A percentile compares a stretch with the other conserved stretches of the same genome.
Conservation (phyloP, 1,284 basidiomycete species). For the Cryptococcus depauperatus region DNA sequence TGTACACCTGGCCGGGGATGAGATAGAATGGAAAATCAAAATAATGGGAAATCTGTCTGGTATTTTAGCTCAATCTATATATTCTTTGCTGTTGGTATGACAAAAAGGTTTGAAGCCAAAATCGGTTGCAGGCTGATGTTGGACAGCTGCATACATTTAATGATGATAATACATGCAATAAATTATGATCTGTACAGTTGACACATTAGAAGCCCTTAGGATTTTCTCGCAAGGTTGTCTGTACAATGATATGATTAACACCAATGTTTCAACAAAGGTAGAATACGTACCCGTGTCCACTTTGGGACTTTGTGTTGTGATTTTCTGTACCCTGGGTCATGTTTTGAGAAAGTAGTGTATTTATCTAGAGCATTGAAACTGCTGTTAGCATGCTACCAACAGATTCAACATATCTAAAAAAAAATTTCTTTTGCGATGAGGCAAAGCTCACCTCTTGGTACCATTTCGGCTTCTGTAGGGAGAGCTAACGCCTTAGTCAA, state of each 20-base stretch:
- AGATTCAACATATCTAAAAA: not conserved
- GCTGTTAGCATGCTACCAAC: too few species aligned
- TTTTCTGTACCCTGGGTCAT: slow-evolving; percentile 69
- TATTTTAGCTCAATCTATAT: too few species aligned
- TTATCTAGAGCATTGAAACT: slow-evolving; percentile 75
- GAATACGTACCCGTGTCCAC: slow-evolving; percentile 69
- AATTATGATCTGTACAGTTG: not conserved
- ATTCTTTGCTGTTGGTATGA: too few species aligned
- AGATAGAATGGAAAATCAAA: slow-evolving; percentile 7
- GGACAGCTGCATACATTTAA: too few species aligned
- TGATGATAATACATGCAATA: slow-evolving; percentile 12
- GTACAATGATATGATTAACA: slow-evolving; percentile 3
- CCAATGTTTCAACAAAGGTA: slow-evolving; percentile 2
- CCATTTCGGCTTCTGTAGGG: slow-evolving; percentile 47
- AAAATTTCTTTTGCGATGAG: slow-evolving; percentile 8
- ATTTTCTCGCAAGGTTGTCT: slow-evolving; percentile 76
- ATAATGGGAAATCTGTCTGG: not conserved
- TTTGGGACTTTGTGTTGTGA: slow-evolving; percentile 94
- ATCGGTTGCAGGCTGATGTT: too few species aligned
- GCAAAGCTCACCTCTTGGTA: slow-evolving; percentile 41
- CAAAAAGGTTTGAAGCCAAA: too few species aligned
- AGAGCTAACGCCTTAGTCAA: slow-evolving; percentile 24
- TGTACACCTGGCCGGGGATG: slow-evolving; percentile 10
- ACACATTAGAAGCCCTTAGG: slow-evolving; percentile 78
- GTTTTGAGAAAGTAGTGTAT: slow-evolving; percentile 81